Base-by-base conservation (phyloP, 306 rosid genomes). In the Cucumis cinereus region DNA sequence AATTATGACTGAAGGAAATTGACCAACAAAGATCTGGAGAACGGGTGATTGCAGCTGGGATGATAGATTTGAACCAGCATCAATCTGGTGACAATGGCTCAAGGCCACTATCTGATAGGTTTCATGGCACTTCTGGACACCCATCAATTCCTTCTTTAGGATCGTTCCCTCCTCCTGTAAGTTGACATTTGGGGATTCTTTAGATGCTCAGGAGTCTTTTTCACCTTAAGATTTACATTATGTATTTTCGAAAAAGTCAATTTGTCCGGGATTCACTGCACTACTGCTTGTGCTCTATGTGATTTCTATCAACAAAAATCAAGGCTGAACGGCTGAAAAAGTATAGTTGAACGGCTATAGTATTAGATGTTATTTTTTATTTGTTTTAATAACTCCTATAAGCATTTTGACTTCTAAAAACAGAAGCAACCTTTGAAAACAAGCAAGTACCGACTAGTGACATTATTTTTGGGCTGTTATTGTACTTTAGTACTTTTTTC, bases 141-240 rank as follows among this genome's bases (percentile, higher is more conserved):
- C 85, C 96, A 69, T 76, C 90, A 30, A 73, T 91, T 76, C 85
- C 82, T 76, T 78, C 99, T 75, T 81, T 90, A 73, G 99, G 93
- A 70, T 72, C 90, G 77, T 79, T 81, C 79, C 90, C 85, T 81
- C 90, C 98, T 80, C 86, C 88, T 85, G 98, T 88, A 88, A 81
- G 97, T 85, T 79, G 30, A 78, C 75, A 69, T 74, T 83, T 79
- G 66, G 83, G 79, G 52, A 78, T 78, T 75, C 55, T 54, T 50
- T 30, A 33, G 47, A n/a, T 16, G 35, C 19, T 17, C 45, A 16
- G 4, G 23, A 16, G 4, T 9, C 23, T 62, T 62, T 62, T 64
- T 35, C 72, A 64, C 6, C 72, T 64, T 10, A 36, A 54, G 28
- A 10, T 26, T 24, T 52, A 50, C 45, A 9, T 17, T 72, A 7